Conservation (phyloP, 164 flowering plant species). For the Paratinospora sagittata region DNA sequence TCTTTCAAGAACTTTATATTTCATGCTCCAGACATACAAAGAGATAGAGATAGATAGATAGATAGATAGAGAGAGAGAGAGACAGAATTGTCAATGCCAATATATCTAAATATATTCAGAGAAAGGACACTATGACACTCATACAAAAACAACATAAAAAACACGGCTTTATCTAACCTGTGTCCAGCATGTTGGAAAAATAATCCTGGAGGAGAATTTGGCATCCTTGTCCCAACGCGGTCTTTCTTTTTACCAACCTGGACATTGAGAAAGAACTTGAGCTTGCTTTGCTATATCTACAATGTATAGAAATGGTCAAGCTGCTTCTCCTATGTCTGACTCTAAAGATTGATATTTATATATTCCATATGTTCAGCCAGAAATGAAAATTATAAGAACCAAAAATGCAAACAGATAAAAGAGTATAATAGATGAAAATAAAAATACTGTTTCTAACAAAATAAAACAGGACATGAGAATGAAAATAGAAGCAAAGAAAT, state of each 20-base stretch:
- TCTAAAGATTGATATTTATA: background rate
- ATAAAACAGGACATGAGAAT: background rate
- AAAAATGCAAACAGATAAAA: too few relatives aligned
- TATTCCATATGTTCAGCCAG: background rate
- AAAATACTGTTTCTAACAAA: background rate
- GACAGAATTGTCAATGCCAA: too few relatives aligned
- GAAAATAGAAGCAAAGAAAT: too few relatives aligned
- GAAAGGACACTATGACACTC: background rate
- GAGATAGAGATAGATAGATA: too few relatives aligned
- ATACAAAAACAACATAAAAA: background rate
- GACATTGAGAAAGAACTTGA: slow-evolving; percentile 4
- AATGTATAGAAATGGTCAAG: background rate
- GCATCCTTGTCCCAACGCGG: slow-evolving; percentile 26
- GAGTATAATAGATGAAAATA: too few relatives aligned
- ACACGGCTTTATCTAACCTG: slow-evolving; percentile 30
- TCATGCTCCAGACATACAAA: background rate
- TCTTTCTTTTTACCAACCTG: slow-evolving; percentile 56
- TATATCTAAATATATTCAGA: background rate
- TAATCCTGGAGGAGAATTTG: slow-evolving; percentile 54
- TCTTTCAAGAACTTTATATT: background rate
- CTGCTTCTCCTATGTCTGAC: background rate
- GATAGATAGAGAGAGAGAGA: background rate
- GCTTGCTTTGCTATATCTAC: background rate
- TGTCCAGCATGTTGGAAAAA: slow-evolving; percentile 79
- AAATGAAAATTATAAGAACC: too few relatives aligned